Base-by-base conservation (phyloP, 345 rosid species). In the Geranium rotundifolium region DNA sequence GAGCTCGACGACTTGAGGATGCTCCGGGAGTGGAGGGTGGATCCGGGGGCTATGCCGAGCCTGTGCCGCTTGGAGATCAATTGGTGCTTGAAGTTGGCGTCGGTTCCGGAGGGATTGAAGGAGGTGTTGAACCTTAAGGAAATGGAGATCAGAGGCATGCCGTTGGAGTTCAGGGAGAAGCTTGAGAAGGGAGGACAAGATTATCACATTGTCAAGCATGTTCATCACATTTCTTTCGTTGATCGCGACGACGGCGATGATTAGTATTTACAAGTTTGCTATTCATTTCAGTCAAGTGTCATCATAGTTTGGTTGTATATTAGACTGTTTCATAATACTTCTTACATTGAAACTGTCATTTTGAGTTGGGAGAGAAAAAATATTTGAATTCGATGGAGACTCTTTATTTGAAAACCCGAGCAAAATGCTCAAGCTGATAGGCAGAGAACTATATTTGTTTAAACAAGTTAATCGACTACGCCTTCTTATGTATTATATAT, bases 21-120 rank as follows among this genome's bases (percentile, higher is more conserved):
- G n/a, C 29, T 56, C 15, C 30, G 62, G 27, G 61, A 61, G 20
- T 60, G 65, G 60, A 37, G 20, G 56, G 60, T 62, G n/a, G 61
- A 31, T 16, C 17, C 41, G n/a, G 71, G 56, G 17, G 62, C 57
- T 5, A 19, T 68, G 71, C 57, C 66, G 13, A 27, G 56, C 19
- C 71, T 68, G 5, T n/a, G 27, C 15, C 14, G 0, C 3, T 41
- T 67, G 37, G 31, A 30, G 16, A 67, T 61, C 2, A 10, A 23
- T 2, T 0, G 56, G 14, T 41, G 58, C 15, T 15, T 15, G 15
- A 17, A 39, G 14, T 14, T 62, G 19, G 61, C 5, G 61, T 31
- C 14, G 59, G 7, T 62, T 41, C 71, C 61, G 7, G 37, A 41
- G n/a, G 71, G 60, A 13, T 50, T 56, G 39, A 19, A 12, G 12